phyloP scores from a whole-genome alignment of 139 green algal genomes.

The Yamagishiella unicocca region DNA sequence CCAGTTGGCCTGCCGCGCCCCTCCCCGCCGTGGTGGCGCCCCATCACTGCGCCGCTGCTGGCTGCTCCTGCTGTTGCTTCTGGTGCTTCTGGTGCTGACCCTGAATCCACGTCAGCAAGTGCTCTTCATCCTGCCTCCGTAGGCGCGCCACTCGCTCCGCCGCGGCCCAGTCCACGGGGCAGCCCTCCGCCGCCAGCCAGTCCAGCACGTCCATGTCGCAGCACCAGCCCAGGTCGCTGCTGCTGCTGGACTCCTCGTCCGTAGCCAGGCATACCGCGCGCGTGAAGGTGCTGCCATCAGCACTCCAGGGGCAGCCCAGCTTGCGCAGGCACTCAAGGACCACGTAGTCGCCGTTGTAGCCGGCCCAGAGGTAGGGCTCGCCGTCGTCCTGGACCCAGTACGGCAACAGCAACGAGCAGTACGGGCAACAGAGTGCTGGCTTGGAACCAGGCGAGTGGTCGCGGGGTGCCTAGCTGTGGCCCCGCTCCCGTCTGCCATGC shows the following conservation, averaged over 20 bases:
- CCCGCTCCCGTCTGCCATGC: too few relatives aligned
- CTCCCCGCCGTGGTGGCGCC: too few relatives aligned
- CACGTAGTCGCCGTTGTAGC: slow-evolving; percentile 3
- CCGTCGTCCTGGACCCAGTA: neutral
- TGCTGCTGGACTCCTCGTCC: neutral
- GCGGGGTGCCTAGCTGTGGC: too few relatives aligned
- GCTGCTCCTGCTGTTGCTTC: neutral
- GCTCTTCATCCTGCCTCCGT: neutral
- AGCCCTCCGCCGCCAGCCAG: neutral
- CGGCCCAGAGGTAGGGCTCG: slow-evolving; percentile 24
- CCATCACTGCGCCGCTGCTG: neutral
- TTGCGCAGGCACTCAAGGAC: neutral
- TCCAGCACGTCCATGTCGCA: slow-evolving; percentile 15
- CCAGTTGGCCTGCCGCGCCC: too few relatives aligned
- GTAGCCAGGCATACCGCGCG: slow-evolving; percentile 10
- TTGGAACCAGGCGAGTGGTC: too few relatives aligned
- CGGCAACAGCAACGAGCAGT: neutral
- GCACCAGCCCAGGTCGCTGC: slow-evolving; percentile 8
- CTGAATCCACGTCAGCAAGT: neutral
- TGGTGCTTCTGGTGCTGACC: neutral
- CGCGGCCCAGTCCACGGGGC: slow-evolving; percentile 10
- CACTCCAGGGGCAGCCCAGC: neutral
- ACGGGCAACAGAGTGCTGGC: too few relatives aligned
- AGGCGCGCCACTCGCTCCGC: neutral
- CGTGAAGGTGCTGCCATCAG: slow-evolving; percentile 3